These are phyloP conservation scores for Saccharum hybrid DNA, from an alignment of 202 grass and related monocot genomes.

Conservation along the genomic window DNA sequence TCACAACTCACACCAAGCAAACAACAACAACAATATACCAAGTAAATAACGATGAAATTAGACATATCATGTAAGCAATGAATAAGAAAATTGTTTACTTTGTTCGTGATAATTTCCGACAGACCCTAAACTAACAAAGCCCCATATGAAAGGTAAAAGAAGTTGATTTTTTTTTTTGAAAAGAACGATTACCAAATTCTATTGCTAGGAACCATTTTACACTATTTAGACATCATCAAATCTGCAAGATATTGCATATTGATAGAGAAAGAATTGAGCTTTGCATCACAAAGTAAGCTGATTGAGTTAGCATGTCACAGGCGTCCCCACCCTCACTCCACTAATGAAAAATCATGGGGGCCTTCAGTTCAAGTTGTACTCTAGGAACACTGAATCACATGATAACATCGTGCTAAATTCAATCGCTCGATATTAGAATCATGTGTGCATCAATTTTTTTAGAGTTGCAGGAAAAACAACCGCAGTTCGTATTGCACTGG, in stretches of 20 bases:
- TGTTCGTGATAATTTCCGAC: background rate
- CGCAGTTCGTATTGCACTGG: background rate
- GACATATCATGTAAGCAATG: background rate
- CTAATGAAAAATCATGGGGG: background rate
- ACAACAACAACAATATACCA: background rate
- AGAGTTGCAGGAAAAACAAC: background rate
- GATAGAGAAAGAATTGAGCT: background rate
- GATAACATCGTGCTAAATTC: background rate
- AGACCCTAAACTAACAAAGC: background rate
- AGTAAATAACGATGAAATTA: constrained; percentile 10
- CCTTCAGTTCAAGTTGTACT: background rate
- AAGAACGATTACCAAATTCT: constrained; percentile 7
- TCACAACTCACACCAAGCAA: background rate
- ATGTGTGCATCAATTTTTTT: background rate
- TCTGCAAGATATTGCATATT: constrained; percentile 3
- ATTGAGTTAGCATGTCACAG: background rate
- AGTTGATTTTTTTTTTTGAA: background rate
- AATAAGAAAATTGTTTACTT: constrained; percentile 21
- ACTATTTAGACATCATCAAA: constrained; percentile 21
- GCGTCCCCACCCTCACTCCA: background rate
- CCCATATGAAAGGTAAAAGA: background rate
- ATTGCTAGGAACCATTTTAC: background rate
- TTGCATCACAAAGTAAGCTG: background rate
- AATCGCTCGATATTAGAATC: background rate
- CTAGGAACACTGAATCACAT: background rate